These are phyloP conservation scores for Cercospora zeae-maydis DNA, from an alignment of 2,329 filamentous ascomycete species.

Conservation along the genomic window DNA sequence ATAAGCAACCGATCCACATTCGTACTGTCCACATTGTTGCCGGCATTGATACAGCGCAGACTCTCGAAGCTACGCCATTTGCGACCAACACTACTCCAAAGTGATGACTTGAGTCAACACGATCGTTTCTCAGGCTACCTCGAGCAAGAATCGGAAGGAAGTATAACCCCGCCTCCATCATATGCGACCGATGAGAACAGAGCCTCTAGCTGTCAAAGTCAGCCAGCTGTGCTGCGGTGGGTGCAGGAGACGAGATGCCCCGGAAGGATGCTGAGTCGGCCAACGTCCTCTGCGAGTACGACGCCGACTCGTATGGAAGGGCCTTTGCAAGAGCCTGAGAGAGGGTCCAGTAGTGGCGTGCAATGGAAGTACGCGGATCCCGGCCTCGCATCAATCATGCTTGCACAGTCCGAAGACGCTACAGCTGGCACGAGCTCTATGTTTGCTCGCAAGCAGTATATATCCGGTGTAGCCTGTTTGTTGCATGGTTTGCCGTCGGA, in stretches of 20 bases:
- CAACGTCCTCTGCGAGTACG: conserved; percentile 21
- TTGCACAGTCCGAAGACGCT: conserved; percentile 47
- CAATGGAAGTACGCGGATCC: conserved; percentile 53
- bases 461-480: conserved; percentile 62
- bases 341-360: conserved; percentile 37
- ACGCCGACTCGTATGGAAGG: conserved; percentile 14
- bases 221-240: conserved; percentile 12
- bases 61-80: conserved; percentile 50
- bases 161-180: conserved; percentile 39
- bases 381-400: conserved; percentile 48
- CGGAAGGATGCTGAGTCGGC: conserved; percentile 20
- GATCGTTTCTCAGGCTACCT: conserved; percentile 9
- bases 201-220: conserved; percentile 13
- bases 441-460: conserved; percentile 60
- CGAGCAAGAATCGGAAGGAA: conserved; percentile 25
- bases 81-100: conserved; percentile 31
- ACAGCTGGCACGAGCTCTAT: conserved; percentile 39
- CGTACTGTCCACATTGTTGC: conserved; percentile 54
- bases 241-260: conserved; percentile 9
- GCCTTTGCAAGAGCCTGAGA: background rate
- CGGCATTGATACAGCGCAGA: conserved; percentile 51
- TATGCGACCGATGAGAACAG: conserved; percentile 21
- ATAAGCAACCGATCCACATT: conserved; percentile 34
- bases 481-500: conserved; percentile 60
- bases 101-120: conserved; percentile 6